Evolutionary conservation across 2,329 filamentous ascomycete genomes (phyloP).

Genomic region (Stylonectria norvegica): DNA sequence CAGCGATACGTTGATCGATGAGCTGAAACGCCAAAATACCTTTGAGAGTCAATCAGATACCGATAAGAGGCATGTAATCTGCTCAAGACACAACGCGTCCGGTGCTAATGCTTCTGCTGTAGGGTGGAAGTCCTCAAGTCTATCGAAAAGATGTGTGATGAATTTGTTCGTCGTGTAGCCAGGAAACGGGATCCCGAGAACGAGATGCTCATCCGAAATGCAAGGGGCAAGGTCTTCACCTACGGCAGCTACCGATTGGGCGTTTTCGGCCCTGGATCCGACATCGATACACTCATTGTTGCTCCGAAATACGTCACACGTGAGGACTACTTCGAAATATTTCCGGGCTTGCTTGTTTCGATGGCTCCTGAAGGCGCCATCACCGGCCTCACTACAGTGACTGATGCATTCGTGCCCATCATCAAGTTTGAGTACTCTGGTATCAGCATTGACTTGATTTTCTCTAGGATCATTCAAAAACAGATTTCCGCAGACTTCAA

Average conservation of each 20-base stretch:
- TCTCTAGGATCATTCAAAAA: constrained; percentile 69
- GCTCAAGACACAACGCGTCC: no score
- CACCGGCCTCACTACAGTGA: constrained; percentile 78
- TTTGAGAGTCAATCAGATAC: constrained; percentile 85
- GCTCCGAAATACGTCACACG: constrained; percentile 85
- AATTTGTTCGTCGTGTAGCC: constrained; percentile 83
- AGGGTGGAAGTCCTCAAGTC: constrained; percentile 71
- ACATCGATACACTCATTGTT: constrained; percentile 95
- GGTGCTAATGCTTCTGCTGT: constrained; percentile 5
- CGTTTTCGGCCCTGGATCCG: constrained; percentile 90
- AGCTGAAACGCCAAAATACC: constrained; percentile 84
- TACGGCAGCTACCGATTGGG: constrained; percentile 95
- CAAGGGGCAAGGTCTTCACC: constrained; percentile 89
- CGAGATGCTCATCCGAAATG: constrained; percentile 73
- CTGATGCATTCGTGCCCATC: constrained; percentile 90
- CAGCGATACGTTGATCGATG: constrained; percentile 75
- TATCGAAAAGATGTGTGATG: constrained; percentile 75
- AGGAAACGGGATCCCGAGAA: constrained; percentile 68
- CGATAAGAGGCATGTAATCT: constrained; percentile 58
- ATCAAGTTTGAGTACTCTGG: constrained; percentile 92
- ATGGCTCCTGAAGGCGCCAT: constrained; percentile 78
- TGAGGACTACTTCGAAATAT: constrained; percentile 88
- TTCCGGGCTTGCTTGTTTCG: constrained; percentile 73
- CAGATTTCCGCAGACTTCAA: constrained; percentile 65
- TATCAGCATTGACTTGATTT: constrained; percentile 94